Conservation (phyloP, 2,329 filamentous ascomycete species). For the Dichotomopilus funicola region DNA sequence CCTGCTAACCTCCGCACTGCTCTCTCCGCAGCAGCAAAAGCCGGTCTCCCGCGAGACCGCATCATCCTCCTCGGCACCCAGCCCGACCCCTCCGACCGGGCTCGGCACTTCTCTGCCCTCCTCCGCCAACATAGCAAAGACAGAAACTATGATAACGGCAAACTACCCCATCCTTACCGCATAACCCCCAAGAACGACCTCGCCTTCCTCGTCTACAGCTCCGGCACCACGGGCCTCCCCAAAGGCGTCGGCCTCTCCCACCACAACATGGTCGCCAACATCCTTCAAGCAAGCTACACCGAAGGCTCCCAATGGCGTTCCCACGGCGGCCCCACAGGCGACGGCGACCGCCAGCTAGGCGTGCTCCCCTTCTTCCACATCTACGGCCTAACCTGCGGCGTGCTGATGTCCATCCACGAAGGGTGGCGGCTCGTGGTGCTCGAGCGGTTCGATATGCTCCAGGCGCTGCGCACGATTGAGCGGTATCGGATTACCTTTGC, state of each 20-base stretch:
- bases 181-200: conserved; percentile 65
- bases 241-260: conserved; percentile 90
- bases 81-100: conserved; percentile 48
- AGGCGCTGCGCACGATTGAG: conserved; percentile 71
- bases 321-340: conserved; percentile 51
- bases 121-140: conserved; percentile 53
- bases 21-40: conserved; percentile 59
- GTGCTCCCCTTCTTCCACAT: conserved; percentile 90
- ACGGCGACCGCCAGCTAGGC: conserved; percentile 67
- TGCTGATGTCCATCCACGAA: conserved; percentile 60
- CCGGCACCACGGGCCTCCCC: conserved; percentile 82
- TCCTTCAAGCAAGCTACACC: conserved; percentile 46
- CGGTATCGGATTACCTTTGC: conserved; percentile 67
- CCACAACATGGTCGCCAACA: conserved; percentile 72
- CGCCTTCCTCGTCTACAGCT: conserved; percentile 81
- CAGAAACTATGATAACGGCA: conserved; percentile 32
- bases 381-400: conserved; percentile 69
- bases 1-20: conserved; percentile 57
- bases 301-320: conserved; percentile 53
- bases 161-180: background rate
- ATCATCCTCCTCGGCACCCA: conserved; percentile 72
- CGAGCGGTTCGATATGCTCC: conserved; percentile 73
- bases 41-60: conserved; percentile 62
- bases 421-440: conserved; percentile 66
- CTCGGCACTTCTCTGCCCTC: conserved; percentile 68